A percentile compares a stretch with the other conserved stretches of the same genome.
phyloP scores from a whole-genome alignment of 2,329 filamentous ascomycete genomes.

The Paracamarosporium sp. region DNA sequence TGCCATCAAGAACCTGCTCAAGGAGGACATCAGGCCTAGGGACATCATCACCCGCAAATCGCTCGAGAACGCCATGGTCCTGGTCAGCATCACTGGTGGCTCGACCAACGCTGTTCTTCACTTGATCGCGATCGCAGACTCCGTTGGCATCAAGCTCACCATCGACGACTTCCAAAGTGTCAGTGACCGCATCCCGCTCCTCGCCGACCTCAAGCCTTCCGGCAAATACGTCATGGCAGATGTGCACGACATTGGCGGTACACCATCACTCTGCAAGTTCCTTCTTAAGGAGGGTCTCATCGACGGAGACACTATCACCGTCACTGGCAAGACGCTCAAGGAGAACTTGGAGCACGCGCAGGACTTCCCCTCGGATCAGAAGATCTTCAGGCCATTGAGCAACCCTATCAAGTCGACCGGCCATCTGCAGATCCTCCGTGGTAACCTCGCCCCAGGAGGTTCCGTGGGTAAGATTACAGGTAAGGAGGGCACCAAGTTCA shows the following conservation, averaged over 20 bases:
- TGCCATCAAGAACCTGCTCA: slow-evolving; percentile 58
- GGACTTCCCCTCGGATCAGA: slow-evolving; percentile 72
- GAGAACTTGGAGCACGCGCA: slow-evolving; percentile 61
- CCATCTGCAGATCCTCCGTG: slow-evolving; percentile 76
- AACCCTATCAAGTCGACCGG: slow-evolving; percentile 75
- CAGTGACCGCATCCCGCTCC: slow-evolving; percentile 57
- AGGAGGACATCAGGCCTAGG: slow-evolving; percentile 57
- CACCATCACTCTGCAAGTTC: slow-evolving; percentile 58
- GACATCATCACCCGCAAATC: slow-evolving; percentile 58
- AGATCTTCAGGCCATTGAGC: slow-evolving; percentile 72
- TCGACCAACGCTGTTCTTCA: slow-evolving; percentile 60
- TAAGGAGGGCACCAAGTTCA: slow-evolving; percentile 73
- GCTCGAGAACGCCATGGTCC: slow-evolving; percentile 59
- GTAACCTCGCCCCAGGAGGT: slow-evolving; percentile 72
- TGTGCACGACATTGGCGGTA: slow-evolving; percentile 61
- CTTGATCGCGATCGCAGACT: slow-evolving; percentile 59
- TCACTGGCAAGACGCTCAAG: slow-evolving; percentile 58
- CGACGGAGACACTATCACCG: slow-evolving; percentile 56
- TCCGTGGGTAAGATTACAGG: slow-evolving; percentile 79
- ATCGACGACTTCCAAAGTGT: slow-evolving; percentile 61
- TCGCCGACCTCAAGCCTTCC: slow-evolving; percentile 60
- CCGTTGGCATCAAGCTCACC: slow-evolving; percentile 57
- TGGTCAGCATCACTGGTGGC: slow-evolving; percentile 58
- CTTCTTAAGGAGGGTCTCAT: slow-evolving; percentile 57
- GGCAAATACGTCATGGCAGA: slow-evolving; percentile 66